Conservation (phyloP, 768 basidiomycete genomes). For the Russula griseocarnosa region DNA sequence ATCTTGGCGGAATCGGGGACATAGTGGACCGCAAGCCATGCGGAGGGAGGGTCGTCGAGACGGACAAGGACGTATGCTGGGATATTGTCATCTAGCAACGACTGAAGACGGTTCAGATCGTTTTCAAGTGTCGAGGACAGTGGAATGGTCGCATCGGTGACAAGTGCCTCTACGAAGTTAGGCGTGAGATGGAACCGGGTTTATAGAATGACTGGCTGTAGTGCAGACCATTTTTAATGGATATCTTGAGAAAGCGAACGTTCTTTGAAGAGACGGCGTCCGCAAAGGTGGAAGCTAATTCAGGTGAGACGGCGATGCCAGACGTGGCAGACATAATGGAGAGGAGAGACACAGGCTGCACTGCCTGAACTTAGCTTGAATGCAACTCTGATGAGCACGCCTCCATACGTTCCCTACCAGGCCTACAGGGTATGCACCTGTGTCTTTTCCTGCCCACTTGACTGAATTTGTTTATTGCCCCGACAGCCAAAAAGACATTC, state of each 20-base stretch:
- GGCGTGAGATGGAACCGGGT: constrained; percentile 32
- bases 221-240: constrained; percentile 66
- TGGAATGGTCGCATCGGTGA: constrained; percentile 52
- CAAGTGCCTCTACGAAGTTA: constrained; percentile 56
- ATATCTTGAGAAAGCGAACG: constrained; percentile 72
- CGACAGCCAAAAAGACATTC: constrained; percentile 48
- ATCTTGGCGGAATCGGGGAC: constrained; percentile 80
- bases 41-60: constrained; percentile 52
- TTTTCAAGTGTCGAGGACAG: constrained; percentile 50
- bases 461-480: neutral
- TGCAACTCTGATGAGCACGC: constrained; percentile 30
- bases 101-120: constrained; percentile 58
- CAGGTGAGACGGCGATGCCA: constrained; percentile 60
- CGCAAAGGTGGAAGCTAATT: constrained; percentile 57
- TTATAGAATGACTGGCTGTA: constrained; percentile 12
- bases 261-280: constrained; percentile 47
- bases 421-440: constrained; percentile 42
- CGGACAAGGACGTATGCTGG: constrained; percentile 78
- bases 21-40: constrained; percentile 75
- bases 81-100: constrained; percentile 51
- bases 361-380: neutral
- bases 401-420: constrained; percentile 46
- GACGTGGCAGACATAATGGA: constrained; percentile 65
- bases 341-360: neutral
- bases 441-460: constrained; percentile 8